Conservation (phyloP, 768 basidiomycete genomes). For the Podaxis sp. region DNA sequence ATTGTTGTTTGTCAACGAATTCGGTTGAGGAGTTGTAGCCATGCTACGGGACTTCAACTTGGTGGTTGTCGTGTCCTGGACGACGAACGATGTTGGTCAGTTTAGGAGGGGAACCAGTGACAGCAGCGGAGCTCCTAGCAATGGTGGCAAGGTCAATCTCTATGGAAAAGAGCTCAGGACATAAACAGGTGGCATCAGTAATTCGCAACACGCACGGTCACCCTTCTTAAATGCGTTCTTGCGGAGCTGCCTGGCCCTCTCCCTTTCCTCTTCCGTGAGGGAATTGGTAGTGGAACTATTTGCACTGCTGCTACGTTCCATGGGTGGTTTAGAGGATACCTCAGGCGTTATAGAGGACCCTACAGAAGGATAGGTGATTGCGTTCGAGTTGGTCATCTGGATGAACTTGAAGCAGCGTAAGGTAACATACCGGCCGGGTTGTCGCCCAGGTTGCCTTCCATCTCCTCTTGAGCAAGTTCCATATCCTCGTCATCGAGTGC, state of each 20-base stretch:
- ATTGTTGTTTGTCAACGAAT: neutral
- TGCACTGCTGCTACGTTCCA: slow-evolving; percentile 39
- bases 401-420: neutral
- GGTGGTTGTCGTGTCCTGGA: neutral
- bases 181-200: neutral
- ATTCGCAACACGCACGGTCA: slow-evolving; percentile 38
- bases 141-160: slow-evolving; percentile 71
- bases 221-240: slow-evolving; percentile 75
- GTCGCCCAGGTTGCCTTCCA: slow-evolving; percentile 15
- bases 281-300: slow-evolving; percentile 5
- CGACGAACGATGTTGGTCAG: neutral
- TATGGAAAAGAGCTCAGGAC: slow-evolving; percentile 17
- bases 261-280: slow-evolving; percentile 63
- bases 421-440: neutral
- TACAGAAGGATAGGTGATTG: neutral
- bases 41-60: neutral
- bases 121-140: slow-evolving; percentile 79
- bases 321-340: slow-evolving; percentile 1
- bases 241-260: slow-evolving; percentile 65
- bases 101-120: slow-evolving; percentile 51
- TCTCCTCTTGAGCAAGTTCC: slow-evolving; percentile 39
- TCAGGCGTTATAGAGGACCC: neutral
- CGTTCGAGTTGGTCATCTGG: neutral
- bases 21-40: neutral
- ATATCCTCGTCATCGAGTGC: slow-evolving; percentile 58